These are phyloP conservation scores for Talaromyces wortmannii DNA, from an alignment of 495 filamentous ascomycete species.

Conservation along the genomic window DNA sequence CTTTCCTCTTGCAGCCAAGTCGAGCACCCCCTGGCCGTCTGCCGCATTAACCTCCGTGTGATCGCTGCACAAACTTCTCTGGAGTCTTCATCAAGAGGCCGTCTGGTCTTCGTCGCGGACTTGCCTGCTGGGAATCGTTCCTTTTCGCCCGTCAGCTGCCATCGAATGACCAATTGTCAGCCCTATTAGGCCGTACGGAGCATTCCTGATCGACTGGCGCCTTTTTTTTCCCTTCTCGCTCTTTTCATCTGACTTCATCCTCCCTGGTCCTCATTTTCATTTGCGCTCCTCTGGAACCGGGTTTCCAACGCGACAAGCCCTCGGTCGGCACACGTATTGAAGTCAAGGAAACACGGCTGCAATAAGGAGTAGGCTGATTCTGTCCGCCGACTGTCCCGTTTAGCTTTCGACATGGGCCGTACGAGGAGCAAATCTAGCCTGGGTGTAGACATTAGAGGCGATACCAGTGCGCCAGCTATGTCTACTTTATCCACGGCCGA, in stretches of 20 bases:
- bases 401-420: constrained; percentile 28
- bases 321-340: too few species aligned
- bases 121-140: too few species aligned
- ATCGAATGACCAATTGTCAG: too few species aligned
- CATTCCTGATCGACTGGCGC: not conserved
- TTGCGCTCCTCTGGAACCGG: too few species aligned
- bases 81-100: too few species aligned
- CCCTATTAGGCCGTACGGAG: too few species aligned
- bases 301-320: too few species aligned
- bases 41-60: not conserved
- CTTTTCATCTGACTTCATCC: not conserved
- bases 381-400: not conserved
- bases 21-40: not conserved
- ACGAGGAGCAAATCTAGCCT: constrained; percentile 41
- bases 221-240: not conserved
- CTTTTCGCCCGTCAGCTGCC: too few species aligned
- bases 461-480: constrained; percentile 45
- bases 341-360: too few species aligned
- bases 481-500: constrained; percentile 48
- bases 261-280: not conserved
- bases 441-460: constrained; percentile 44
- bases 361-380: too few species aligned
- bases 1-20: not conserved
- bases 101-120: too few species aligned
- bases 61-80: not conserved